Conservation (phyloP, 2,329 filamentous ascomycete genomes). For the Penicillium corylophilum region DNA sequence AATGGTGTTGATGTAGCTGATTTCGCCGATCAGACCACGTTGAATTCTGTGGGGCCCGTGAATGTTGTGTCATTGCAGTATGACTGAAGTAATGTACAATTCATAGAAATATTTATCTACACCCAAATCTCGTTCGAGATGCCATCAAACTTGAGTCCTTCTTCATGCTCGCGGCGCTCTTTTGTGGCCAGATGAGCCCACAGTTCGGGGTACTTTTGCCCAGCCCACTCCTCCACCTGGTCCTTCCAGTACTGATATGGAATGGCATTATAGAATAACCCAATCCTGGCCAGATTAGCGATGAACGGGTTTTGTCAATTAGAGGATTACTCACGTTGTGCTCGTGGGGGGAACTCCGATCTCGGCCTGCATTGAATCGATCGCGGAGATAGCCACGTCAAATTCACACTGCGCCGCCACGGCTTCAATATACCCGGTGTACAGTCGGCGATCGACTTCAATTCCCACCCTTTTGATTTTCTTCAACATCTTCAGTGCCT, state of each 20-base stretch:
- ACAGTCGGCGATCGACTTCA: conserved; percentile 70
- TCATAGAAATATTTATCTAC: conserved; percentile 3
- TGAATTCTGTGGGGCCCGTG: background rate
- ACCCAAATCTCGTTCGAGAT: conserved; percentile 27
- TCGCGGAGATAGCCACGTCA: conserved; percentile 64
- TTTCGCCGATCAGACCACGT: background rate
- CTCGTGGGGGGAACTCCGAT: conserved; percentile 67
- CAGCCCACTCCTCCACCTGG: conserved; percentile 72
- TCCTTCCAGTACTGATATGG: conserved; percentile 64
- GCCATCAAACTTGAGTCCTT: conserved; percentile 33
- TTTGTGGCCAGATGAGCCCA: conserved; percentile 65
- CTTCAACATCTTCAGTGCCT: conserved; percentile 53
- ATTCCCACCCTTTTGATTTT: conserved; percentile 71
- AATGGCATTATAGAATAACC: conserved; percentile 72
- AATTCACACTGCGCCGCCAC: conserved; percentile 71
- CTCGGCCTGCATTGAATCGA: conserved; percentile 66
- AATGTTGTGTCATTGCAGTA: no score
- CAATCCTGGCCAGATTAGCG: conserved; percentile 56
- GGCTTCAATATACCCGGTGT: conserved; percentile 73
- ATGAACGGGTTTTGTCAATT: background rate
- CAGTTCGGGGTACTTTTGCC: conserved; percentile 62
- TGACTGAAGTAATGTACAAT: background rate
- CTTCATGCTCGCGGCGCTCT: conserved; percentile 34
- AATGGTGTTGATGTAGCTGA: background rate
- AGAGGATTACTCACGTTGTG: conserved; percentile 61